These are phyloP conservation scores for Fusarium sp. DNA, from an alignment of 2,329 filamentous ascomycete species.

Conservation along the genomic window DNA sequence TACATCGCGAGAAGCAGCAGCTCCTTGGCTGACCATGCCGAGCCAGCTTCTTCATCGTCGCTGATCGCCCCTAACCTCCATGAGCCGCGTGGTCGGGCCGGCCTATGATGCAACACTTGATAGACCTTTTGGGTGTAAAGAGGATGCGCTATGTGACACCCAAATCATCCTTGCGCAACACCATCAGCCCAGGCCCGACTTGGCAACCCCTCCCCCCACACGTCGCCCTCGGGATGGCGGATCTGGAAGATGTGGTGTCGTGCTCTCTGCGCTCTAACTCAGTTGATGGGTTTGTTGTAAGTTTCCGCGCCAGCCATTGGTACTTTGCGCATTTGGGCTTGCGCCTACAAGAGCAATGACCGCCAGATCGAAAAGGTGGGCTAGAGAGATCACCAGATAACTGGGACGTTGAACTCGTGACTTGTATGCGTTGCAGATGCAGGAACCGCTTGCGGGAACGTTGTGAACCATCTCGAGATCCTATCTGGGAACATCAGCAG, in stretches of 20 bases:
- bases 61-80: conserved; percentile 35
- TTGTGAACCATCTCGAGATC: conserved; percentile 23
- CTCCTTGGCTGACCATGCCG: conserved; percentile 11
- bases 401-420: conserved; percentile 26
- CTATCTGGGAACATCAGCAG: conserved; percentile 10
- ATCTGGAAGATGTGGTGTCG: conserved; percentile 24
- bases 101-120: conserved; percentile 41
- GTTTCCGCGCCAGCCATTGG: neutral
- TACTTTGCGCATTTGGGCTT: neutral
- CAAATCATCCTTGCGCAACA: conserved; percentile 34
- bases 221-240: conserved; percentile 19
- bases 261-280: conserved; percentile 18
- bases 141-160: conserved; percentile 28
- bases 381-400: conserved; percentile 30
- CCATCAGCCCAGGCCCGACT: conserved; percentile 24
- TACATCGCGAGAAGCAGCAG: conserved; percentile 7
- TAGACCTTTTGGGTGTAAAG: conserved; percentile 25
- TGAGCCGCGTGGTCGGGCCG: conserved; percentile 32
- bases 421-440: conserved; percentile 31
- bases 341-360: conserved; percentile 11
- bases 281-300: conserved; percentile 4
- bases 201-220: conserved; percentile 31
- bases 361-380: conserved; percentile 17
- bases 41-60: conserved; percentile 23
- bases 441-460: conserved; percentile 27